Evolutionary conservation across 139 green algal species (phyloP).

Genomic region (Mychonastes homosphaera): DNA sequence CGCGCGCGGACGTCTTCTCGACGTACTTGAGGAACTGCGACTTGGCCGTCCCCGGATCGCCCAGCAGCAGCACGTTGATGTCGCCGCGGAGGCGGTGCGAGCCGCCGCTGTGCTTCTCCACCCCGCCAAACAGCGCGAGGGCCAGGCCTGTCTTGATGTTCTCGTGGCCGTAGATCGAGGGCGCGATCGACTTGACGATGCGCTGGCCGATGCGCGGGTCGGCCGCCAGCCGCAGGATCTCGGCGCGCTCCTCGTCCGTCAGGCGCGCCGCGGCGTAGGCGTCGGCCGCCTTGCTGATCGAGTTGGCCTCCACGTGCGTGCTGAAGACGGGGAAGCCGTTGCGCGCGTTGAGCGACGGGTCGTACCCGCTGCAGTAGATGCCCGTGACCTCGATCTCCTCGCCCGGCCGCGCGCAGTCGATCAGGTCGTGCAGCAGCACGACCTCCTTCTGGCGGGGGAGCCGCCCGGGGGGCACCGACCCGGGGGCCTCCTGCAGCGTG

Average conservation of each 20-base stretch:
- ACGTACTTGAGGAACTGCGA: constrained; percentile 98
- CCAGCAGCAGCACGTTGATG: constrained; percentile 98
- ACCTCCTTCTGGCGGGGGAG: constrained; percentile 95
- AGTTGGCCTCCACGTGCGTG: constrained; percentile 92
- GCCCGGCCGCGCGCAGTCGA: constrained; percentile 83
- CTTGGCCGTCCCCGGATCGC: constrained; percentile 91
- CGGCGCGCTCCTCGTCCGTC: constrained; percentile 82
- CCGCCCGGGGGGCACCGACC: constrained; percentile 80
- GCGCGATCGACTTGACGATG: constrained; percentile 92
- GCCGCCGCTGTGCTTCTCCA: constrained; percentile 45
- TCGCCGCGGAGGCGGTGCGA: constrained; percentile 37
- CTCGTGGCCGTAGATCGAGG: constrained; percentile 95
- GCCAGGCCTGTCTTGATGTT: constrained; percentile 94
- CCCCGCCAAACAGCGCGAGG: constrained; percentile 88
- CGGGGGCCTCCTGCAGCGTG: constrained; percentile 92
- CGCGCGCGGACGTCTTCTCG: constrained; percentile 81
- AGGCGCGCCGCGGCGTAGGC: constrained; percentile 59
- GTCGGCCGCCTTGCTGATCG: constrained; percentile 69
- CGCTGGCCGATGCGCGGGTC: constrained; percentile 70
- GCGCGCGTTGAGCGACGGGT: constrained; percentile 73
- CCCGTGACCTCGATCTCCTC: constrained; percentile 93
- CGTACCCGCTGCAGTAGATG: constrained; percentile 86
- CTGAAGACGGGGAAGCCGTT: constrained; percentile 94
- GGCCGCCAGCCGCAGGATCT: constrained; percentile 60
- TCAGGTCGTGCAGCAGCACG: constrained; percentile 92